These are phyloP conservation scores for Hyphopichia wangnamkhiaoensis DNA, from an alignment of 1,139 yeast species.

Conservation along the genomic window DNA sequence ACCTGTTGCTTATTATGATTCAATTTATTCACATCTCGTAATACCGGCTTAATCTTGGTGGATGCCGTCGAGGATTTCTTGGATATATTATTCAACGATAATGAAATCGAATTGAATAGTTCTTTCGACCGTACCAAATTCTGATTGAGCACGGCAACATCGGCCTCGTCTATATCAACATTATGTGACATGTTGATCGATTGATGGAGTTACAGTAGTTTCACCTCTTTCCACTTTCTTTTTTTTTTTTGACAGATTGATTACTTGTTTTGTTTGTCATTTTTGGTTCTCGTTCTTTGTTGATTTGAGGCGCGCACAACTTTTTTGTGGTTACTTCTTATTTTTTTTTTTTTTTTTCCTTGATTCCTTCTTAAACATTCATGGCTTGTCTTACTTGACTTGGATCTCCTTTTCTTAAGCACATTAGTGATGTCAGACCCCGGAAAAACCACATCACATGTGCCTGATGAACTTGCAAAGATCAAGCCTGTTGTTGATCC, in stretches of 20 bases:
- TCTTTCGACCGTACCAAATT: constrained; percentile 61
- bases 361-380: too few relatives aligned
- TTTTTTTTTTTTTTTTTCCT: not conserved
- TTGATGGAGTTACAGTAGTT: too few relatives aligned
- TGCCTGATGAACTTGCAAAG: not conserved
- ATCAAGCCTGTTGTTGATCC: constrained; percentile 11
- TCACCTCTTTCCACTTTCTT: too few relatives aligned
- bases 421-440: not conserved
- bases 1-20: constrained; percentile 59
- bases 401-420: not conserved
- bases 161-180: constrained; percentile 77
- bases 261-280: not conserved
- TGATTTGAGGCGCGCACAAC: too few relatives aligned
- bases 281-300: too few relatives aligned
- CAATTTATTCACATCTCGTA: constrained; percentile 60
- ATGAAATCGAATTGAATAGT: constrained; percentile 56
- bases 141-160: constrained; percentile 78
- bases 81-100: constrained; percentile 58
- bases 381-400: not conserved
- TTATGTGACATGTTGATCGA: constrained; percentile 23
- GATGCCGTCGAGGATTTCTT: constrained; percentile 63
- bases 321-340: not conserved
- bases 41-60: constrained; percentile 67
- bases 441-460: not conserved
- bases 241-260: too few relatives aligned